Base-by-base conservation (phyloP, 768 basidiomycete species). In the Naganishia vishniacii region DNA sequence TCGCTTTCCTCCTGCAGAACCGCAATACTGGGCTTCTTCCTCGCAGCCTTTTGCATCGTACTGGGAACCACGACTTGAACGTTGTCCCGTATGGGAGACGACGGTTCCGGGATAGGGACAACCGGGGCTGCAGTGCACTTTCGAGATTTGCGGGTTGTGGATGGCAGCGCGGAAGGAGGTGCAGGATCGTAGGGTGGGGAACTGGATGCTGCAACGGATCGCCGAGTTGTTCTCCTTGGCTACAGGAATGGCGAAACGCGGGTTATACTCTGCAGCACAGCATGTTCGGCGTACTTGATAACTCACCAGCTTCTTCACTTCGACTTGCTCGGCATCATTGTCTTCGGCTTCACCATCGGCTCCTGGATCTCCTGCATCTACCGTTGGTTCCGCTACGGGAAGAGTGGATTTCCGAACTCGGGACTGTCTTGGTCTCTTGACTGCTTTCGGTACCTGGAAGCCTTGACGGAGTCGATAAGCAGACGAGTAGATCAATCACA, bases 1-100 rank as follows among this genome's bases (percentile, higher is more conserved):
- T 64, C 63, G 48, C 51, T 58, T 26, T 64, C 63, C 44, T 64
- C 63, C 12, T 32, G 45, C 13, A 61, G 23, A 11, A 61, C 32
- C 2, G 25, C 45, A 2, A 61, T 34, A 16, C 45, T 47, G 13
- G 45, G 45, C 23, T 47, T 61, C 34, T 48, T 61, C 31, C 18
- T 47, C 23, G 25, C 11, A 28, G 25, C 31, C 25, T n/a, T 61
- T 25, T 26, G 37, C 23, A 56, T 16, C 11, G 53, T 56, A 18
- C 26, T 32, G 5, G 59, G 45, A 3, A 47, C 41, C 9, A 46
- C 40, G 18, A 56, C 53, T 41, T 56, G 53, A 20, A 41, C 53
- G 25, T 26, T 56, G 53, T 56, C 53, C 11, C 40, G 53, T 40
- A 26, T 25, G 8, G 53, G 53, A 13, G 53, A 56, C 20, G 23